Evolutionary conservation across 2,329 filamentous ascomycete species (phyloP), one percentile per base, ranked within the genome.

Genomic region (Fusarium drepaniforme): DNA sequence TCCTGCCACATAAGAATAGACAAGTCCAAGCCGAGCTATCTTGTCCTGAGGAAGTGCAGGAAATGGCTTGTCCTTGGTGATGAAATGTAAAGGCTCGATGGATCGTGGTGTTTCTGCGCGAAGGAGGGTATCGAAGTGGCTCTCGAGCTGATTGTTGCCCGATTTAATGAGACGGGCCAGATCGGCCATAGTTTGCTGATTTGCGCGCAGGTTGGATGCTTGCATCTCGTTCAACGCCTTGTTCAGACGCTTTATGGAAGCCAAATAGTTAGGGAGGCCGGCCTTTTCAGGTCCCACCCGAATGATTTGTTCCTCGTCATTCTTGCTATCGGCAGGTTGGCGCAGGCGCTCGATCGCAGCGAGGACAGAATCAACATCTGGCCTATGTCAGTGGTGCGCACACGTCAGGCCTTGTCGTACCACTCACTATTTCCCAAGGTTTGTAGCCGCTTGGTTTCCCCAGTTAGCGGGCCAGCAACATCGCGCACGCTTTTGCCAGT

Each of bases 401-500:
- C 44, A 58, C n/a, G 23, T 58, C n/a, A 12, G 44, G n/a, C 11
- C 28, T 23, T 25, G 30, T 49, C 59, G 53, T 23, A 64, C 23
- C 46, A 62, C 56, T 28, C 82, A 93, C 93, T 99, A 75, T 90
- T 92, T 75, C 94, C 95, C 40, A 97, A 90, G n/a, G 93, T 90
- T 83, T 98, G 97, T 25, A 98, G 88, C 73, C 92, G 93, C 83
- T 95, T 94, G 1, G 97, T 98, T 83, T 98, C 97, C 78, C 93
- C 94, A 81, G 96, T 97, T 49, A 99, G 93, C 11, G 97, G 97
- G 1, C 95, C 95, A 66, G 97, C 95, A 13, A 97, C 96, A 80
- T 98, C 94, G 79, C 95, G 93, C 23, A 98, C 95, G 70, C 93
- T 96, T 84, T 95, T 95, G 21, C 96, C 97, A 64, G 94, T 97